Percentiles rank a stretch among this genome's conserved stretches.
Evolutionary conservation across 2,329 filamentous ascomycete genomes (phyloP).

Genomic region (Cladorrhinum sp.): DNA sequence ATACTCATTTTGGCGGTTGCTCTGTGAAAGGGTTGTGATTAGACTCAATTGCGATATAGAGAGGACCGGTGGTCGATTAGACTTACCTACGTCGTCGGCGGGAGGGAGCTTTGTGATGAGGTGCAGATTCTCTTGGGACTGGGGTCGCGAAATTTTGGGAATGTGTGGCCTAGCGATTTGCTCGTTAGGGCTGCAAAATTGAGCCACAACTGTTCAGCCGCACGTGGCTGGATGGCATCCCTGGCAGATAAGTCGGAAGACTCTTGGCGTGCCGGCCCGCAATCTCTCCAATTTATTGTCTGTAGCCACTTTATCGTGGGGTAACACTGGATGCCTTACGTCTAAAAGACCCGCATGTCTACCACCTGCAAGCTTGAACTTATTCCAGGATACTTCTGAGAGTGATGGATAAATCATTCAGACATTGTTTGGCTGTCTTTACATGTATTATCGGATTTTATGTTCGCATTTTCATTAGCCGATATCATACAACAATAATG

Average conservation of each 20-base stretch:
- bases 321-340: no score
- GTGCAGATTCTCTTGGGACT: slow-evolving; percentile 25
- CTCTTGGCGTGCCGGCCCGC: no score
- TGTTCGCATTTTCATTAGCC: no score
- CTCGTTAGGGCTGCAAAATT: slow-evolving; percentile 28
- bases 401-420: no score
- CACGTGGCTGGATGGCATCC: slow-evolving; percentile 2
- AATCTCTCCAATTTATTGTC: no score
- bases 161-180: slow-evolving; percentile 27
- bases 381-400: no score
- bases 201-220: slow-evolving; percentile 16
- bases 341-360: no score
- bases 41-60: slow-evolving; percentile 14
- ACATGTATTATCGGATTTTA: no score
- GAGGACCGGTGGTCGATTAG: not conserved
- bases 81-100: slow-evolving; percentile 30
- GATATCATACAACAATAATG: no score
- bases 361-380: no score
- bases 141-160: slow-evolving; percentile 30
- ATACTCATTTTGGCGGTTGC: slow-evolving; percentile 57
- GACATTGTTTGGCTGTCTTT: no score
- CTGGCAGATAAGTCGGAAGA: not conserved
- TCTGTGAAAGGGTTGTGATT: slow-evolving; percentile 27
- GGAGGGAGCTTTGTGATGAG: slow-evolving; percentile 27
- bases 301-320: no score